A percentile compares a stretch with the other conserved stretches of the same genome.
phyloP scores from a whole-genome alignment of 2,329 filamentous ascomycete species.

The Metarhizium guizhouense region DNA sequence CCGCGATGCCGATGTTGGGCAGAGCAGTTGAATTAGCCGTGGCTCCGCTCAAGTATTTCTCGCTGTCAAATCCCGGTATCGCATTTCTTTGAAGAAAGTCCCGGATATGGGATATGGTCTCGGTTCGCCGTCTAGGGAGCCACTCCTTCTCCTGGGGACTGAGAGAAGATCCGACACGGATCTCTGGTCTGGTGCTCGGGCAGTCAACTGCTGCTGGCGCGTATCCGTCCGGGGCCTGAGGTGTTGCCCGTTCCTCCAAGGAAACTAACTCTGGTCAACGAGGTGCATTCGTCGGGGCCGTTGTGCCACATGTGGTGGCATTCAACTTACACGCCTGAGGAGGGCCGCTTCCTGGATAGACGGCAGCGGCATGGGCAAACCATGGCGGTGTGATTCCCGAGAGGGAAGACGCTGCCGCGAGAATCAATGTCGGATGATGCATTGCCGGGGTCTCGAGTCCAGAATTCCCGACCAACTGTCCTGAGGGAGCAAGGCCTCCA shows the following conservation, averaged over 20 bases:
- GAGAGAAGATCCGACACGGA: slow-evolving; percentile 53
- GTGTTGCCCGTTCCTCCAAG: slow-evolving; percentile 14
- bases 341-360: too few species aligned
- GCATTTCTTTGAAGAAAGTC: slow-evolving; percentile 62
- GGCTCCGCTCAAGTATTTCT: slow-evolving; percentile 49
- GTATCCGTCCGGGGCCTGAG: slow-evolving; percentile 46
- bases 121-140: slow-evolving; percentile 60
- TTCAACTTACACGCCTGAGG: too few species aligned
- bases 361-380: too few species aligned
- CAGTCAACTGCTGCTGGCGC: slow-evolving; percentile 59
- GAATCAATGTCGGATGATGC: too few species aligned
- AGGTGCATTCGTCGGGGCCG: too few species aligned
- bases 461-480: too few species aligned
- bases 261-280: background rate
- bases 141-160: slow-evolving; percentile 67
- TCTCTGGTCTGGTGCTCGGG: slow-evolving; percentile 55
- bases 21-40: slow-evolving; percentile 23
- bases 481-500: too few species aligned
- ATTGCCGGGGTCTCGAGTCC: too few species aligned
- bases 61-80: slow-evolving; percentile 70
- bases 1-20: slow-evolving; percentile 60
- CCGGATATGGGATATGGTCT: slow-evolving; percentile 64
- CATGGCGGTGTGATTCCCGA: too few species aligned
- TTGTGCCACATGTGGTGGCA: too few species aligned
- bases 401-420: too few species aligned